Conservation (phyloP, 73 alveolate genomes). For the Tetrahymena elliotti region DNA sequence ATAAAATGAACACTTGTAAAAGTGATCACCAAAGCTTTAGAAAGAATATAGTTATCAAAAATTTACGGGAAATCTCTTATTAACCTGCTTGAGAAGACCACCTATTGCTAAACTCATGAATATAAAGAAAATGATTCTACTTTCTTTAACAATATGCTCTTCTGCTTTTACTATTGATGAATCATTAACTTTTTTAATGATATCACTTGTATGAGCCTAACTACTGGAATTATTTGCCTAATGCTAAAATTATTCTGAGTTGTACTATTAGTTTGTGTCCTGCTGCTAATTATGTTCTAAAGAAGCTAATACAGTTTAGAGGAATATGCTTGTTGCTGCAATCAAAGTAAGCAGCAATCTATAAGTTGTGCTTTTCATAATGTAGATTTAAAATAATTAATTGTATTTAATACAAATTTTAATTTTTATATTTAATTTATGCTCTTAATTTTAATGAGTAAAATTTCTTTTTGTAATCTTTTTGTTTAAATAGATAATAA, state of each 20-base stretch:
- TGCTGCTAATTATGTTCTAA: neutral
- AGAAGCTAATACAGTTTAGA: neutral
- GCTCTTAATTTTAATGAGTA: neutral
- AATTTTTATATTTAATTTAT: too few species aligned
- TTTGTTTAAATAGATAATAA: too few species aligned
- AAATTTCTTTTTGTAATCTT: neutral
- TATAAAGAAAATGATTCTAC: neutral
- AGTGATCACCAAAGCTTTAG: too few species aligned
- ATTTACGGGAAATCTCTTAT: neutral
- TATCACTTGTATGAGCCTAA: neutral
- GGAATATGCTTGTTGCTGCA: neutral
- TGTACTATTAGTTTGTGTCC: neutral
- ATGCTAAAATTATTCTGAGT: neutral
- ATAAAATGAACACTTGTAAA: too few species aligned
- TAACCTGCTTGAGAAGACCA: neutral
- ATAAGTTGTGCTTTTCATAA: neutral
- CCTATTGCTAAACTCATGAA: conserved; percentile 3
- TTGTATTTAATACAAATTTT: neutral
- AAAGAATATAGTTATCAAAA: neutral
- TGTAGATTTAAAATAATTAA: too few species aligned
- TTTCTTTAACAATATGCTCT: neutral
- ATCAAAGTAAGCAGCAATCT: neutral
- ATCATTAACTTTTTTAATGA: neutral
- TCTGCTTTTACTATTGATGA: neutral
- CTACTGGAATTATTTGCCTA: neutral